Base-by-base conservation (phyloP, 2,329 filamentous ascomycete species). In the Fusarium sp. region DNA sequence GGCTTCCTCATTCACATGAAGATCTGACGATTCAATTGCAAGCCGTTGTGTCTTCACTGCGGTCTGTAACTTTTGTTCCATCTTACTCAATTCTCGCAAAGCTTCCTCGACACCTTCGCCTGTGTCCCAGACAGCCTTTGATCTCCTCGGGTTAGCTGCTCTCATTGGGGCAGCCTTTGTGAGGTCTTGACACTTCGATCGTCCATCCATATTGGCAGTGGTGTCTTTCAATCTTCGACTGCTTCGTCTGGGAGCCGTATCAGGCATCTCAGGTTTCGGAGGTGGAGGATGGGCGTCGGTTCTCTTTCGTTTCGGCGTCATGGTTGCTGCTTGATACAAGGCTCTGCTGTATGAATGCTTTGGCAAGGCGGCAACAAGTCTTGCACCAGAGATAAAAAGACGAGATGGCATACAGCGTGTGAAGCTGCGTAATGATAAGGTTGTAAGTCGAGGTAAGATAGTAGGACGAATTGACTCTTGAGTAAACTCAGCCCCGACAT, bases 51-150 rank as follows among this genome's bases (percentile, higher is more conserved):
- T 78, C 57, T 83, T 82, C 11, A 81, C 79, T 7, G 78, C 78
- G 6, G 75, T 77, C 27, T 80, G 79, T 4, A 87, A 71, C n/a
- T 77, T 76, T 17, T 79, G 75, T 45, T 86, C 84, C 82, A 86
- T 85, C 66, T 83, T 78, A 7, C 78, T 80, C 25, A 86, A 75
- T n/a, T 79, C 77, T n/a, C 78, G 77, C 62, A 83, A 78, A 19
- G 82, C 82, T 4, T 76, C 65, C 10, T 81, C 72, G 7, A 84
- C 76, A 3, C 73, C 71, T 27, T 72, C 64, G 39, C 57, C 68
- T 4, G 65, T 54, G 4, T 51, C 53, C 67, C 54, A 67, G 22
- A 69, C 46, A 17, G 46, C 57, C n/a, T 43, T 57, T 17, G 20
- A 3, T 23, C 22, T 50, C n/a, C 30, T 59, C 15, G 45, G 46